phyloP scores from a whole-genome alignment of 495 filamentous ascomycete species.

The Daldinia vernicosa region DNA sequence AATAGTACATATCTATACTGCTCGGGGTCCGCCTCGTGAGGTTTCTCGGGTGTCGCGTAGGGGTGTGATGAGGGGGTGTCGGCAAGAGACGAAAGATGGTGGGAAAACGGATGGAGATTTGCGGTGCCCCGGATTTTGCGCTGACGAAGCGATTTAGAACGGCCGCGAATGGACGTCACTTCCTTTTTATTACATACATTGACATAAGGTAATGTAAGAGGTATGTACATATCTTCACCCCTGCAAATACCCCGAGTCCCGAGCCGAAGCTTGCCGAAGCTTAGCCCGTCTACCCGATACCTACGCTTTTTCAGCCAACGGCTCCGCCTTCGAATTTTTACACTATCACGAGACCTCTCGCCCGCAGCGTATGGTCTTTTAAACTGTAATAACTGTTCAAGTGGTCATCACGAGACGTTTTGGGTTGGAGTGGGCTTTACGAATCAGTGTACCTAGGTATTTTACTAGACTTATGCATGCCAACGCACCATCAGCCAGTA shows the following conservation, averaged over 20 bases:
- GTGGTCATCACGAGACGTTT: not conserved
- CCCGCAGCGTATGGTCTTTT: not conserved
- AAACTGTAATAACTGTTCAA: constrained; percentile 2
- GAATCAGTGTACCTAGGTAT: not conserved
- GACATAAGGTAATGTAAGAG: not conserved
- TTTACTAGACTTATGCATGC: not conserved
- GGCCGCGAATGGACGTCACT: constrained; percentile 47
- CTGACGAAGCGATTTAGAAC: constrained; percentile 29
- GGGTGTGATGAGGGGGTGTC: constrained; percentile 12
- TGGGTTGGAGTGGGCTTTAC: not conserved
- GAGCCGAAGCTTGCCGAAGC: constrained; percentile 48
- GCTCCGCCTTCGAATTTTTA: not conserved
- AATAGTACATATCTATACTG: constrained; percentile 27
- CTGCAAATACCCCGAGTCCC: constrained; percentile 24
- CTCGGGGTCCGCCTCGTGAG: not conserved
- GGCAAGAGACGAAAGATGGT: not conserved
- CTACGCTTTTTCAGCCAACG: constrained; percentile 4
- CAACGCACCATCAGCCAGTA: not conserved
- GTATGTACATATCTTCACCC: constrained; percentile 3
- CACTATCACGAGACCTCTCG: constrained; percentile 31
- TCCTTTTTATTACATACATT: constrained; percentile 10
- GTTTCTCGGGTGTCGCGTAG: constrained; percentile 8
- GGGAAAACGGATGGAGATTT: constrained; percentile 12
- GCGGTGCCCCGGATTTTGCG: constrained; percentile 34
- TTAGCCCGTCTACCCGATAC: constrained; percentile 38